Conservation (phyloP, 1,139 yeast genomes). For the Candida mesenterica region DNA sequence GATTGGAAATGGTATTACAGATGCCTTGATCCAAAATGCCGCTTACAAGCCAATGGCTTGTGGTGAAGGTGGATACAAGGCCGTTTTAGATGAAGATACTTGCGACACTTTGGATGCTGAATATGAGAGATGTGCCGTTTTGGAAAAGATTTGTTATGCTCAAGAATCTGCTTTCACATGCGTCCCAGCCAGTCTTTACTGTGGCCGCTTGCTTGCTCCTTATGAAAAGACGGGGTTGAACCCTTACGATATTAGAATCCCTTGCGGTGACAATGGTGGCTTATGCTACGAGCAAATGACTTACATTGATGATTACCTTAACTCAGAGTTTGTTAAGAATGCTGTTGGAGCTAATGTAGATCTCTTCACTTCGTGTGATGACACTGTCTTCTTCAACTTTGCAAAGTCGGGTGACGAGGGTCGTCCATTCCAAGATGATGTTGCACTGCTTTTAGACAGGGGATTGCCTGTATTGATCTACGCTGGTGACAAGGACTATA, state of each 20-base stretch:
- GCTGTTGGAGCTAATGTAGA: conserved; percentile 64
- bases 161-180: conserved; percentile 47
- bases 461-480: conserved; percentile 40
- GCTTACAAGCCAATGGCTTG: conserved; percentile 83
- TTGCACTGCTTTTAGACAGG: conserved; percentile 55
- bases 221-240: conserved; percentile 61
- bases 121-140: conserved; percentile 56
- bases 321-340: conserved; percentile 54
- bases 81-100: conserved; percentile 58
- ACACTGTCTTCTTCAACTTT: conserved; percentile 56
- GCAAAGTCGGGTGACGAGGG: conserved; percentile 58
- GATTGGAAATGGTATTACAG: conserved; percentile 85
- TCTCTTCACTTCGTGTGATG: conserved; percentile 54
- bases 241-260: conserved; percentile 64
- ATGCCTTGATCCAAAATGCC: conserved; percentile 65
- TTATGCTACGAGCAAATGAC: conserved; percentile 60
- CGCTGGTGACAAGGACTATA: conserved; percentile 42
- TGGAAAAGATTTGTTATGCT: conserved; percentile 54
- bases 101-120: conserved; percentile 54
- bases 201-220: conserved; percentile 45
- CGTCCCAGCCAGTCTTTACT: conserved; percentile 51
- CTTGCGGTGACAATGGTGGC: conserved; percentile 50
- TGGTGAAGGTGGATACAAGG: conserved; percentile 74
- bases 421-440: conserved; percentile 63
- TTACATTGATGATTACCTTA: conserved; percentile 58